Evolutionary conservation across 306 rosid species (phyloP).

Genomic region (Dalbergia oliveri): DNA sequence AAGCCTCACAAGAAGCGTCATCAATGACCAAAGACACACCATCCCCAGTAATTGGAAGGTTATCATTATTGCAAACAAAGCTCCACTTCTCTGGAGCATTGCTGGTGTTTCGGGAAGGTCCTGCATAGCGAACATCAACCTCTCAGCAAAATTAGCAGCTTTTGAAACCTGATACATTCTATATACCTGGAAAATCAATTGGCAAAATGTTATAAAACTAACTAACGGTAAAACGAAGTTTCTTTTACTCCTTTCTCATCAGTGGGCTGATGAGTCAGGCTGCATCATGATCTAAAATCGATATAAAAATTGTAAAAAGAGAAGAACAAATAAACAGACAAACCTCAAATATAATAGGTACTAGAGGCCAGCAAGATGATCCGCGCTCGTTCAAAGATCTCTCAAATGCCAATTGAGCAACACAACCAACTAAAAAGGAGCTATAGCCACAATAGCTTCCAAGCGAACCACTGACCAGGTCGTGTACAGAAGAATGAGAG

Average conservation of each 20-base stretch:
- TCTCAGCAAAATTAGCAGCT: conserved; percentile 75
- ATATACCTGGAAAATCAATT: conserved; percentile 62
- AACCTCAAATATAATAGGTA: conserved; percentile 89
- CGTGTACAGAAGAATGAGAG: conserved; percentile 55
- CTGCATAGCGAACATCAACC: conserved; percentile 64
- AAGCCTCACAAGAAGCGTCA: conserved; percentile 89
- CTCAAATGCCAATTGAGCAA: conserved; percentile 76
- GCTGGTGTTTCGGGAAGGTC: conserved; percentile 64
- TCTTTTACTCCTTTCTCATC: neutral
- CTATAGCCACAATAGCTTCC: conserved; percentile 57
- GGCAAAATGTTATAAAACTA: conserved; percentile 18
- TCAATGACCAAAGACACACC: conserved; percentile 86
- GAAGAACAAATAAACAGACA: neutral
- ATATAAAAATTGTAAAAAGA: neutral
- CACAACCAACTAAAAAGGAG: conserved; percentile 74
- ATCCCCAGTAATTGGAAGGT: conserved; percentile 68
- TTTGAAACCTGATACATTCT: conserved; percentile 82
- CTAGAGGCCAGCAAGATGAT: conserved; percentile 86
- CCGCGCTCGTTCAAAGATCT: conserved; percentile 48
- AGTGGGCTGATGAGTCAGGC: neutral
- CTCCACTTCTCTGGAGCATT: conserved; percentile 63
- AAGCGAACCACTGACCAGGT: conserved; percentile 75
- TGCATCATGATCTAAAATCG: conserved; percentile 27
- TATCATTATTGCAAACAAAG: conserved; percentile 66
- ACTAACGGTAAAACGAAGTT: conserved; percentile 11